phyloP scores from a whole-genome alignment of 345 rosid genomes.

The Streptanthus diversifolius region DNA sequence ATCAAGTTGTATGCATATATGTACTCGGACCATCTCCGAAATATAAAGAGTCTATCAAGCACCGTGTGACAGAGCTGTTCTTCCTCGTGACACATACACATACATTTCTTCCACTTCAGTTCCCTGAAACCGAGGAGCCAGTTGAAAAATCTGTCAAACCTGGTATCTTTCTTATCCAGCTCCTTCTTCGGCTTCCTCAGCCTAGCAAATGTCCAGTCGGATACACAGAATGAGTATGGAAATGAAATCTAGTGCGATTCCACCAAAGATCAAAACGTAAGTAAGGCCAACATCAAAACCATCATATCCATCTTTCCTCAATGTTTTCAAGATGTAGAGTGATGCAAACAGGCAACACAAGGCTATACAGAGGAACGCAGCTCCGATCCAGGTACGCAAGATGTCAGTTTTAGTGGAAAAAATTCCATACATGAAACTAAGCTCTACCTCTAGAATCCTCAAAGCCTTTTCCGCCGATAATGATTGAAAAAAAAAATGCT shows the following conservation, averaged over 20 bases:
- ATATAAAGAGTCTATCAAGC: slow-evolving; percentile 27
- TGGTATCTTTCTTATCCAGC: background rate
- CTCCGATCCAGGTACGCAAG: background rate
- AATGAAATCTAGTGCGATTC: slow-evolving; percentile 24
- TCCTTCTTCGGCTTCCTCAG: background rate
- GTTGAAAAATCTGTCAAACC: background rate
- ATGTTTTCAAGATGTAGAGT: slow-evolving; percentile 27
- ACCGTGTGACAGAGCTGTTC: background rate
- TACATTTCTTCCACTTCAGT: background rate
- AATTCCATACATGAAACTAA: slow-evolving; percentile 39
- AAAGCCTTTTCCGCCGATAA: slow-evolving; percentile 12
- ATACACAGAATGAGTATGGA: slow-evolving; percentile 37
- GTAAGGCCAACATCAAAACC: slow-evolving; percentile 25
- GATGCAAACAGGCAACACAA: slow-evolving; percentile 24
- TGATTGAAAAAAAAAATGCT: background rate
- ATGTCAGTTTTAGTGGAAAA: slow-evolving; percentile 41
- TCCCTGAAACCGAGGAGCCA: slow-evolving; percentile 28
- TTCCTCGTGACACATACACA: background rate
- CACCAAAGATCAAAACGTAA: slow-evolving; percentile 28
- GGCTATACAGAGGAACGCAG: slow-evolving; percentile 14
- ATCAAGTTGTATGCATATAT: slow-evolving; percentile 46
- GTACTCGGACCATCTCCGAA: slow-evolving; percentile 50
- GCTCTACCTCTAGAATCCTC: slow-evolving; percentile 36
- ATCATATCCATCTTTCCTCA: slow-evolving; percentile 25
- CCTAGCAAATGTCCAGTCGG: slow-evolving; percentile 47